These are phyloP conservation scores for Debaryomyces nepalensis DNA, from an alignment of 1,139 yeast species.

Conservation along the genomic window DNA sequence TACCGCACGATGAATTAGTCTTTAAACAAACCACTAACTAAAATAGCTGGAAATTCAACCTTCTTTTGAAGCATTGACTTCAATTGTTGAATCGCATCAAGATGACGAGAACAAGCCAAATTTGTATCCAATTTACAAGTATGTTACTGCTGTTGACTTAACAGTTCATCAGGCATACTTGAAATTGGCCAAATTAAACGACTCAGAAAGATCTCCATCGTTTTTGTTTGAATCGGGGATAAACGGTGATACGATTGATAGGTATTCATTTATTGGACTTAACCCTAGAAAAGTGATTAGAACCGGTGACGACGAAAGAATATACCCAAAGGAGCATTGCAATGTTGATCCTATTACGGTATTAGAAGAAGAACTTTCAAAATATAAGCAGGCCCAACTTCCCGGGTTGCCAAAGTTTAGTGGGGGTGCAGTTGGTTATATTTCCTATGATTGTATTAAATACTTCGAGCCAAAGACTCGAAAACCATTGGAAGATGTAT, in stretches of 20 bases:
- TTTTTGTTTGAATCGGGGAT: constrained; percentile 87
- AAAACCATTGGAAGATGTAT: constrained; percentile 73
- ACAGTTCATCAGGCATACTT: constrained; percentile 92
- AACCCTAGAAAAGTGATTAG: constrained; percentile 79
- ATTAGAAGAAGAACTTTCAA: constrained; percentile 72
- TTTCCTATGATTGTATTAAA: constrained; percentile 93
- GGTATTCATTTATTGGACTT: constrained; percentile 90
- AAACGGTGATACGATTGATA: constrained; percentile 85
- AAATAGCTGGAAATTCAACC: constrained; percentile 59
- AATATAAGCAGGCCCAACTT: constrained; percentile 67
- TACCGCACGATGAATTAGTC: too few species aligned
- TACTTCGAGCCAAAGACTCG: constrained; percentile 92
- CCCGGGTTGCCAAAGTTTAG: constrained; percentile 85
- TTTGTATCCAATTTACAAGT: constrained; percentile 79
- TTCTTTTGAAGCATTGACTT: constrained; percentile 51
- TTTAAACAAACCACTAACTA: too few species aligned
- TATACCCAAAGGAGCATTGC: constrained; percentile 38
- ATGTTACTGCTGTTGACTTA: constrained; percentile 73
- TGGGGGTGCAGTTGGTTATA: constrained; percentile 96
- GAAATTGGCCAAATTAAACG: constrained; percentile 75
- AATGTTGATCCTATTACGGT: constrained; percentile 76
- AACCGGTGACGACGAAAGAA: constrained; percentile 62
- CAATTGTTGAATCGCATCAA: constrained; percentile 47
- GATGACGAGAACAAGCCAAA: constrained; percentile 45
- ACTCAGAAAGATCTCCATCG: constrained; percentile 62